A percentile compares a stretch with the other conserved stretches of the same genome.
Evolutionary conservation across 768 basidiomycete genomes (phyloP).

Genomic region (Termitomyces sp.): DNA sequence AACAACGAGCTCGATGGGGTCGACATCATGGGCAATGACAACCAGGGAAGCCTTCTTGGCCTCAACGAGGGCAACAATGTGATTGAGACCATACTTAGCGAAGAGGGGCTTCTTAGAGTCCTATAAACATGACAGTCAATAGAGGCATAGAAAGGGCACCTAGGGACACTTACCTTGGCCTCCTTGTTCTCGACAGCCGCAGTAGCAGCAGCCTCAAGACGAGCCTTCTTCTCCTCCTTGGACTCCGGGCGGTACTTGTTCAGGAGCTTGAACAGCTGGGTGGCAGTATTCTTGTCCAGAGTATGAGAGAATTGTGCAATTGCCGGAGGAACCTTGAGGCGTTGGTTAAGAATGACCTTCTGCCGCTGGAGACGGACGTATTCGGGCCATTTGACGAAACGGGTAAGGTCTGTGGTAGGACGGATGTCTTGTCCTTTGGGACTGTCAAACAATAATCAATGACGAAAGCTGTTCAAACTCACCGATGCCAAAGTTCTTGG

Average conservation of each 20-base stretch:
- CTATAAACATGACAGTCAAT: constrained; percentile 21
- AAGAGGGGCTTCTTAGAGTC: constrained; percentile 93
- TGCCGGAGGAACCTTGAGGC: constrained; percentile 96
- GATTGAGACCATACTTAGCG: constrained; percentile 97
- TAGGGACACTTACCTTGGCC: constrained; percentile 30
- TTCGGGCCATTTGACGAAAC: constrained; percentile 99
- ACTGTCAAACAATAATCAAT: background rate
- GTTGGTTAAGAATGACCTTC: constrained; percentile 97
- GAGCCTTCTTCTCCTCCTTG: constrained; percentile 96
- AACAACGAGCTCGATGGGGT: constrained; percentile 98
- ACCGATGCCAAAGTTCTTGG: constrained; percentile 98
- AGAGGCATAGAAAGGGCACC: background rate
- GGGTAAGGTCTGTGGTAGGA: constrained; percentile 84
- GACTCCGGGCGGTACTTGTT: constrained; percentile 97
- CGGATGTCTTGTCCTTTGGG: constrained; percentile 84
- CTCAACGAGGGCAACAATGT: constrained; percentile 91
- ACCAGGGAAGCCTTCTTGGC: constrained; percentile 97
- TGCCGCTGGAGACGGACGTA: constrained; percentile 97
- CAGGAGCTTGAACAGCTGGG: constrained; percentile 94
- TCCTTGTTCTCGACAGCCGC: constrained; percentile 71
- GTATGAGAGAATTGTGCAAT: constrained; percentile 98
- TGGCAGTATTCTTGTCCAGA: constrained; percentile 98
- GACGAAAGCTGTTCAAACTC: constrained; percentile 15
- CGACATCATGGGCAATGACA: constrained; percentile 95
- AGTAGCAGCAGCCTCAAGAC: constrained; percentile 73